Percentiles rank a stretch among this genome's conserved stretches.
Conservation (phyloP, 2,329 filamentous ascomycete species). For the Chaetomiaceae sp. region DNA sequence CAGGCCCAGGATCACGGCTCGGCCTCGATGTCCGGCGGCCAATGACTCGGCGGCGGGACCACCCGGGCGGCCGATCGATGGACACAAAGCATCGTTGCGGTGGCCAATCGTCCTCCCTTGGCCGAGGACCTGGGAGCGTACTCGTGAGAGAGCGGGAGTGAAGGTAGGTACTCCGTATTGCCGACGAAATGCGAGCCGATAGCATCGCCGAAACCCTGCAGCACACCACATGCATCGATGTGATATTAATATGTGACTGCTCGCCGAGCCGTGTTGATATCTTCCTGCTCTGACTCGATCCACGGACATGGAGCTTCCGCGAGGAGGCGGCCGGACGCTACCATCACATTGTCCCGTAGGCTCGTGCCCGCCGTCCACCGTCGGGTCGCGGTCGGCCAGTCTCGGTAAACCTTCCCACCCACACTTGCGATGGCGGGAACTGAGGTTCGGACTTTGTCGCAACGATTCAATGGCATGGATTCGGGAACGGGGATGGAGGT, state of each 20-base stretch:
- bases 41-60: background rate
- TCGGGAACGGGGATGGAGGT: background rate
- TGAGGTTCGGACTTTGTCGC: constrained; percentile 6
- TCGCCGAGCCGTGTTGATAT: constrained; percentile 17
- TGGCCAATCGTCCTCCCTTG: background rate
- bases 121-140: background rate
- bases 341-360: no score
- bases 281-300: background rate
- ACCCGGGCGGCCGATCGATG: constrained; percentile 1
- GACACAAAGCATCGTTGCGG: background rate
- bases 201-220: constrained; percentile 3
- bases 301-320: constrained; percentile 10
- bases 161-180: background rate
- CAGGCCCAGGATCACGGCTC: background rate
- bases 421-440: background rate
- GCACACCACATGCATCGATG: background rate
- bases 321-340: no score
- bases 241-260: constrained; percentile 2
- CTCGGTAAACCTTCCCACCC: background rate
- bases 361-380: no score
- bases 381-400: background rate
- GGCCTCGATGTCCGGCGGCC: background rate
- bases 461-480: background rate
- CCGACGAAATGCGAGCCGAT: background rate
- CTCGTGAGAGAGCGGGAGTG: background rate